phyloP scores from a whole-genome alignment of 306 rosid species.

The Cajanus cajan region DNA sequence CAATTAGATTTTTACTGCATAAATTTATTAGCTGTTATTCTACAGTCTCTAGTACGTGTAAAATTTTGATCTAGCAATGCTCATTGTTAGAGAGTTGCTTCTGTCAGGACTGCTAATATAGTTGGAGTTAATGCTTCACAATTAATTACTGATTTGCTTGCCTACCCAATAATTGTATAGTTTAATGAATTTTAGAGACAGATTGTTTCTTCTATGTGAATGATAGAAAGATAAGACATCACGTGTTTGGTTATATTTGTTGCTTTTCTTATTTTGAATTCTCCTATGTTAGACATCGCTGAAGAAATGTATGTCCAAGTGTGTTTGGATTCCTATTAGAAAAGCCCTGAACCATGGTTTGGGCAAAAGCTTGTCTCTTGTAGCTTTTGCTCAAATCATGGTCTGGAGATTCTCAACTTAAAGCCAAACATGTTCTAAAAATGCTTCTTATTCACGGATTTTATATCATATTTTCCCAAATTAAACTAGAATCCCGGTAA shows the following conservation, averaged over 20 bases:
- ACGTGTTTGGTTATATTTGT: not conserved
- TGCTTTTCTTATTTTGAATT: conserved; percentile 14
- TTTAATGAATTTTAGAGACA: conserved; percentile 17
- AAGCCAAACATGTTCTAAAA: not conserved
- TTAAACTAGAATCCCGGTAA: not conserved
- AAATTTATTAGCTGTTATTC: not conserved
- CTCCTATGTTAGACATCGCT: not conserved
- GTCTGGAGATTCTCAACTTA: not conserved
- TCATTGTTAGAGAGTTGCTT: not conserved
- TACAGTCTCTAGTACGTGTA: not conserved
- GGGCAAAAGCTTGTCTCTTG: not conserved
- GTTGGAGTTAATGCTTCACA: conserved; percentile 5
- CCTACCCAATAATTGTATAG: not conserved
- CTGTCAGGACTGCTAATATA: not conserved
- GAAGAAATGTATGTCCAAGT: not conserved
- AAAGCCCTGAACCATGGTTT: not conserved
- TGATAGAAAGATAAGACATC: not conserved
- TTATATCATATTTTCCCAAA: not conserved
- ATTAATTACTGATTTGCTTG: not conserved
- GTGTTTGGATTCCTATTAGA: not conserved
- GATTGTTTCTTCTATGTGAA: not conserved
- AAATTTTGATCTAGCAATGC: not conserved
- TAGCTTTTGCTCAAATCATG: not conserved
- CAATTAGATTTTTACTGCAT: conserved; percentile 16
- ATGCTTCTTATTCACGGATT: not conserved